Evolutionary conservation across 257 asterid genomes (phyloP), one percentile per base, ranked within the genome.

Genomic region (Nicotiana tabacum): DNA sequence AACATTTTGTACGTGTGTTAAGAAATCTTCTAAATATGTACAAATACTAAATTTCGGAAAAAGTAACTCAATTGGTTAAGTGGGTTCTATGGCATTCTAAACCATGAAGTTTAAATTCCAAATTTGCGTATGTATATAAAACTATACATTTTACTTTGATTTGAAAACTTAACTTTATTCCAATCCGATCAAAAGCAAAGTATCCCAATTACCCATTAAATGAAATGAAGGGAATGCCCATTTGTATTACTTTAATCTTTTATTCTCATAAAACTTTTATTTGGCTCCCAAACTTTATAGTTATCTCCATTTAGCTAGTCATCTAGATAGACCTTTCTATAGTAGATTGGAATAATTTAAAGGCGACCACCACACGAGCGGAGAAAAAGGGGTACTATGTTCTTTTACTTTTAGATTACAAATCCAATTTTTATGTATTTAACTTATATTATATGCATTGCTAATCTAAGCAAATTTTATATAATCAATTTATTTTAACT

Each of bases 321-420:
- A 78, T 77, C 35, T 46, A 18, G 58, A 80, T 18, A 72, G 39
- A n/a, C 37, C 60, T 46, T 72, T 72, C 24, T 24, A 70, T 43
- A 39, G 6, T n/a, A 70, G 78, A 70, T 70, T 9, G 46, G 48
- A 77, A 46, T 56, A 68, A 8, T 9, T 9, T 9, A 80, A 67
- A 64, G 67, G 66, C 27, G 66, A 84, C 79, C 83, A 24, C 69
- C 87, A 83, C 91, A 89, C 89, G 89, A 79, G 84, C 78, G 13
- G 37, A 21, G 60, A 72, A 72, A 46, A 66, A 66, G 21, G 74
- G 39, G 18, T 30, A 66, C 46, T 6, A 6, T 66, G 48, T 32
- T 10, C n/a, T 58, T 6, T 58, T 68, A 78, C 72, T 85, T 82
- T 83, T n/a, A 27, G 76, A 27, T 80, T 39, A 18, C 21, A 53